phyloP scores from a whole-genome alignment of 139 green algal genomes.

The Zygnema cylindricum region DNA sequence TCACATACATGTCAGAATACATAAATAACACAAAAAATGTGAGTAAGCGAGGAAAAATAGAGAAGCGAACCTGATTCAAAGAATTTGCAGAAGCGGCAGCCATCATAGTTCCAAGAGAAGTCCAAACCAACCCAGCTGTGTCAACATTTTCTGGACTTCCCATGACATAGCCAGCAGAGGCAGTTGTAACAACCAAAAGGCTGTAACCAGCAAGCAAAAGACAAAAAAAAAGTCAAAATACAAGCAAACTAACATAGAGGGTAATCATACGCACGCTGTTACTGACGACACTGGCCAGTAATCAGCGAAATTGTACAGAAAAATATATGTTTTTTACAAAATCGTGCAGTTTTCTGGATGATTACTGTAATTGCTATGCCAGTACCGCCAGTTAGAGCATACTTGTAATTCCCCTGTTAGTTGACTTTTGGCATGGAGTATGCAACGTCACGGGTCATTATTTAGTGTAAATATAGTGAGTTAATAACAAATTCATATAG shows the following conservation, averaged over 20 bases:
- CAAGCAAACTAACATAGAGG: background rate
- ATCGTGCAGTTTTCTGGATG: no score
- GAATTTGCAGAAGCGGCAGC: constrained; percentile 90
- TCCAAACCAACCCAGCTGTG: constrained; percentile 79
- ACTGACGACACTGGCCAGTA: background rate
- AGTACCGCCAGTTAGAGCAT: no score
- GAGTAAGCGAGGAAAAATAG: background rate
- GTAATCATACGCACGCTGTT: background rate
- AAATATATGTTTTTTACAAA: background rate
- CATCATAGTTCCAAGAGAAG: constrained; percentile 85
- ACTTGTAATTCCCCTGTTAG: no score
- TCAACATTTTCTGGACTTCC: constrained; percentile 77
- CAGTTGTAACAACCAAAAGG: constrained; percentile 87
- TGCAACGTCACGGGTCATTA: no score
- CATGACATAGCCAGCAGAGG: constrained; percentile 85
- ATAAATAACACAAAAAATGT: no score
- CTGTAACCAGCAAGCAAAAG: constrained; percentile 55
- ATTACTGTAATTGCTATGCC: no score
- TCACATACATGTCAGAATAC: no score
- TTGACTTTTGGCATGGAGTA: no score
- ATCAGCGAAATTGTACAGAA: background rate
- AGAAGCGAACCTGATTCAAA: constrained; percentile 84
- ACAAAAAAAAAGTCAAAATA: background rate
- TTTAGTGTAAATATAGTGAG: no score
- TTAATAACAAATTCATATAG: no score